Base-by-base conservation (phyloP, 164 flowering plant genomes). In the Nymphaea colorata region DNA sequence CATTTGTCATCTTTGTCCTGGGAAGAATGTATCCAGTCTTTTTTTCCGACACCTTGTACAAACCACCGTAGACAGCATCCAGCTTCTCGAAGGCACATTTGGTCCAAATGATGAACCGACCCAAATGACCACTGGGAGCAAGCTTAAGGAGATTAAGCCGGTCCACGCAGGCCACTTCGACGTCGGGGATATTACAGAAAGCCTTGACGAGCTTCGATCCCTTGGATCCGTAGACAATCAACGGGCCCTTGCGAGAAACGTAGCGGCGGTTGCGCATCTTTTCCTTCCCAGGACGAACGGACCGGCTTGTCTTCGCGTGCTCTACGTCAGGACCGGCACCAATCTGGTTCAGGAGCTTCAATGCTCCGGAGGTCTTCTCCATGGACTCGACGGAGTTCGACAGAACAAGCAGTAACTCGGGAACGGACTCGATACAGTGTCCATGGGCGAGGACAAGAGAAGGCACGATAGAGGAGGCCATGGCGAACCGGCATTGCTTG, bases 91-190 rank as follows among this genome's bases (percentile, higher is more conserved):
- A 82, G 0, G 98, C 98, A 0, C 88, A 79, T 66, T 87, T 88
- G 4, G 96, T 92, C 96, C 98, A 92, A 42, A 92, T 78, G n/a
- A 92, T 79, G 69, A 92, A 88, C 77, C 96, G 61, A 0, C 98
- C 98, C 0, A 90, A 79, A 67, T 92, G 98, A 25, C 98, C 98
- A 67, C 98, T 96, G 10, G 94, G 96, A 4, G 98, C 94, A 3
- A 91, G 84, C 82, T 87, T 90, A 74, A 92, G 61, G 42, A 92
- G 74, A 44, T 87, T 90, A 16, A 92, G 81, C 17, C 98, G 75
- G 61, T 88, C 94, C 0, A 92, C 96, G 64, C 85, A 79, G 14
- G 81, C 82, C 18, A 83, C 71, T 42, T 86, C 97, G 12, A 87
- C 85, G 2, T 91, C 94, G 0, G 97, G 93, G 41, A 92, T 81